Evolutionary conservation across 1,284 basidiomycete species (phyloP), one percentile per base, ranked within the genome.

Genomic region (Papiliotrema fonsecae): DNA sequence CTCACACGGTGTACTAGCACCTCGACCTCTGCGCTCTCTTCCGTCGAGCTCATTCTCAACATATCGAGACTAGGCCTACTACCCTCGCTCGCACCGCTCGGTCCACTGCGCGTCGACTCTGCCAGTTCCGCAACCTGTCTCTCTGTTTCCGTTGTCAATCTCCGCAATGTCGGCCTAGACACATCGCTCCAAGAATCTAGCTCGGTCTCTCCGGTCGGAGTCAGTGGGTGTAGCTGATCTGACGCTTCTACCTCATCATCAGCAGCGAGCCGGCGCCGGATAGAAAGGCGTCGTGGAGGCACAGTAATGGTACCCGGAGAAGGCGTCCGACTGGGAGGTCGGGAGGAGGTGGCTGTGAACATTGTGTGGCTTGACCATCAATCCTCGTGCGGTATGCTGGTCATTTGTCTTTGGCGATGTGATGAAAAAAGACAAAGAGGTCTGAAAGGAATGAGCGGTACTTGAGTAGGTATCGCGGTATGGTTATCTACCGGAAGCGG

Each of bases 1-100:
- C 69, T 52, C 27, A 73, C 75, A 47, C 70, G 57, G 54, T 77
- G 76, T n/a, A 76, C 66, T 27, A 77, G 56, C 13, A 76, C 75
- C 47, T 76, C 75, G 0, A 75, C 65, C 43, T 70, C 70, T 31
- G 57, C 25, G 24, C 42, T 39, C 38, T 41, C 34, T 22, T 49
- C 54, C 7, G 42, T 52, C 5, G 49, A 34, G 21, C 45, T 65
- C 60, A 63, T 67, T 42, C 62, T 47, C 37, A 66, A 38, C 30
- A 56, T 21, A 51, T 70, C 65, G 18, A 66, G 47, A 49, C 65
- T 63, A 2, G 64, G 60, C 47, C 46, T 42, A 19, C 28, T 16
- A 4, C 45, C 45, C 18, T 19, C 32, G 28, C 38, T 41, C 30
- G 26, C 18, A 47, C 45, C 41, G n/a, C 60, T 62, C 36, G 57